Evolutionary conservation across 2,329 filamentous ascomycete species (phyloP).

Genomic region (Cladosporium phlei): DNA sequence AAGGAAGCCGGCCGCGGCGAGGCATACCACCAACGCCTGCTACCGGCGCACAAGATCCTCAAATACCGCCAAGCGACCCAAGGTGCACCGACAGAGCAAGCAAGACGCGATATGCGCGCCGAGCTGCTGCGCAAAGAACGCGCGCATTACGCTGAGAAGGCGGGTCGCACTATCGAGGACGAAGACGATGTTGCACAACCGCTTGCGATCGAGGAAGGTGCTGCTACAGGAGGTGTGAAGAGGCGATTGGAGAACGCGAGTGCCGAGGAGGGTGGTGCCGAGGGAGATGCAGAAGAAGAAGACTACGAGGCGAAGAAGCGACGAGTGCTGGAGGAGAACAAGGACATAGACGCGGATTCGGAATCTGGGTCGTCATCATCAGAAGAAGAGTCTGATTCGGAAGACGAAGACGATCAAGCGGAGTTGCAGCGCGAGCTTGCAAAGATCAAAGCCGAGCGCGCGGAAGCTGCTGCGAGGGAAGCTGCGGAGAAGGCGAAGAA

Average conservation of each 20-base stretch:
- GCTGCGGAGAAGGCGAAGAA: constrained; percentile 75
- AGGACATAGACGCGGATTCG: constrained; percentile 80
- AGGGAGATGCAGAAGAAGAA: constrained; percentile 47
- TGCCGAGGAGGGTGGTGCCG: constrained; percentile 27
- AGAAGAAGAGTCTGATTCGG: constrained; percentile 60
- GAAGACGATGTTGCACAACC: constrained; percentile 28
- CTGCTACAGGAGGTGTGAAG: constrained; percentile 26
- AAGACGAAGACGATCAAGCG: constrained; percentile 75
- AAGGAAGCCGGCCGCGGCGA: constrained; percentile 92
- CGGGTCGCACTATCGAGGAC: constrained; percentile 51
- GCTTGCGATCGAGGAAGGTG: constrained; percentile 48
- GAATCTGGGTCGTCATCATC: constrained; percentile 41
- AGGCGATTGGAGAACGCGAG: constrained; percentile 45
- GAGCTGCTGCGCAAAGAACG: constrained; percentile 88
- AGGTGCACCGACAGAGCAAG: constrained; percentile 70
- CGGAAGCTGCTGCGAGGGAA: constrained; percentile 73
- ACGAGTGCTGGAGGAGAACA: constrained; percentile 79
- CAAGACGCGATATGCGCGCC: constrained; percentile 74
- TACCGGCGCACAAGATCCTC: constrained; percentile 87
- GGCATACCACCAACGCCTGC: constrained; percentile 91
- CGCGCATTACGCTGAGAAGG: constrained; percentile 80
- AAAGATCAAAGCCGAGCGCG: constrained; percentile 83
- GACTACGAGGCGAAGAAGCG: constrained; percentile 77
- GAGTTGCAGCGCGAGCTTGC: constrained; percentile 89
- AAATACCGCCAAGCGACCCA: constrained; percentile 89